Percentiles rank a stretch among this genome's conserved stretches.
Conservation (phyloP, 2,329 filamentous ascomycete genomes). For the Colletotrichum sublineola region DNA sequence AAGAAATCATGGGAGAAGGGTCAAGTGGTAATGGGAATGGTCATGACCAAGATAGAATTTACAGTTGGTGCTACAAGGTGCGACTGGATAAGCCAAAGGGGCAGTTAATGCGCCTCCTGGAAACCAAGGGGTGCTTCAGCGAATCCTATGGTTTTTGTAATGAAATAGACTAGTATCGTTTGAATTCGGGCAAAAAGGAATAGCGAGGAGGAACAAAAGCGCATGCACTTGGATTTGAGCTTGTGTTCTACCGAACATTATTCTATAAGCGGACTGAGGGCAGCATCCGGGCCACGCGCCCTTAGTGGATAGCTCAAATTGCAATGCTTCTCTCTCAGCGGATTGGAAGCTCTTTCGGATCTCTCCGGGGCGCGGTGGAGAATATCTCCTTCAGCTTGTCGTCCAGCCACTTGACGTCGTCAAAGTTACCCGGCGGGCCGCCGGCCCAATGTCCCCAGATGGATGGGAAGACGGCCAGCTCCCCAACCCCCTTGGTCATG, state of each 20-base stretch:
- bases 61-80: background rate
- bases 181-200: too few relatives aligned
- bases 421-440: constrained; percentile 77
- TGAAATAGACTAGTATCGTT: background rate
- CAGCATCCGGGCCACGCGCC: background rate
- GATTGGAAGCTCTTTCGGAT: too few relatives aligned
- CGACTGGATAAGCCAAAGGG: background rate
- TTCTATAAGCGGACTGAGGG: background rate
- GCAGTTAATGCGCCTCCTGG: background rate
- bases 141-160: background rate
- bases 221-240: background rate
- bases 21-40: background rate
- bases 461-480: constrained; percentile 55
- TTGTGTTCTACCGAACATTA: background rate
- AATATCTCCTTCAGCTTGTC: constrained; percentile 66
- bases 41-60: background rate
- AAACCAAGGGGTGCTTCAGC: background rate
- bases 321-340: too few relatives aligned
- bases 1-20: background rate
- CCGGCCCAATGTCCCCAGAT: constrained; percentile 67
- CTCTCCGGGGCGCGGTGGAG: constrained; percentile 6
- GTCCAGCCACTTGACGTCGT: constrained; percentile 81
- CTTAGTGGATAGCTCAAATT: background rate
- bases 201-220: accelerated
- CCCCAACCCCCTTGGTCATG: constrained; percentile 53